These are phyloP conservation scores for Tetracentron sinense DNA, from an alignment of 164 flowering plant genomes.

Conservation along the genomic window DNA sequence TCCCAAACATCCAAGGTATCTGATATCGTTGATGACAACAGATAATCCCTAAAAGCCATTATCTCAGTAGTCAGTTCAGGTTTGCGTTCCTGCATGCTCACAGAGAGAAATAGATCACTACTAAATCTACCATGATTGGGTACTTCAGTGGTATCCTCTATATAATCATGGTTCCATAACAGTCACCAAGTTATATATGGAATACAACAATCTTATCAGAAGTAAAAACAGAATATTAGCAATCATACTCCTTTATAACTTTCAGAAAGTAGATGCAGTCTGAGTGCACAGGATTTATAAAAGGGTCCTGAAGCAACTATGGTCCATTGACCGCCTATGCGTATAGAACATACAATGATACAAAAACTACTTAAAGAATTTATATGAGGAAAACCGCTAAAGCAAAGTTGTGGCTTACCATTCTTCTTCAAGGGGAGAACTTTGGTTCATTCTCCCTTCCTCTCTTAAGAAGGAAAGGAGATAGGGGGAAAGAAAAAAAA, in stretches of 20 bases:
- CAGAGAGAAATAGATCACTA: not conserved
- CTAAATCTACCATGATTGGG: not conserved
- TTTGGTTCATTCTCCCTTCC: too few relatives aligned
- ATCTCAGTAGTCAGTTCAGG: slow-evolving; percentile 78
- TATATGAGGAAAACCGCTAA: too few relatives aligned
- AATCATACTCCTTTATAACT: too few relatives aligned
- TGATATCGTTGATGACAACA: slow-evolving; percentile 80
- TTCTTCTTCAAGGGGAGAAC: too few relatives aligned
- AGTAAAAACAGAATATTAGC: not conserved
- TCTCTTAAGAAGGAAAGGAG: too few relatives aligned
- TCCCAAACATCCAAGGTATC: slow-evolving; percentile 98
- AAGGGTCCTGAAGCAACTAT: not conserved
- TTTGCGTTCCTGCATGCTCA: slow-evolving; percentile 66
- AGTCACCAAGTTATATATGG: not conserved
- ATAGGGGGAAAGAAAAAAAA: too few relatives aligned
- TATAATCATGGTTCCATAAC: not conserved
- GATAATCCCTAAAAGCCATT: slow-evolving; percentile 87
- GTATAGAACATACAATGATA: not conserved
- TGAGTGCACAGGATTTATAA: not conserved
- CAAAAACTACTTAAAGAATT: too few relatives aligned
- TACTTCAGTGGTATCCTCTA: not conserved
- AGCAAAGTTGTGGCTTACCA: too few relatives aligned
- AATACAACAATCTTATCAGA: not conserved
- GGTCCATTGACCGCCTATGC: not conserved
- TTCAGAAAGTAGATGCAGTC: not conserved